Percentiles rank a stretch among this genome's conserved stretches.
Evolutionary conservation across 2,329 filamentous ascomycete genomes (phyloP).

Genomic region (Allantophomopsis lycopodina): DNA sequence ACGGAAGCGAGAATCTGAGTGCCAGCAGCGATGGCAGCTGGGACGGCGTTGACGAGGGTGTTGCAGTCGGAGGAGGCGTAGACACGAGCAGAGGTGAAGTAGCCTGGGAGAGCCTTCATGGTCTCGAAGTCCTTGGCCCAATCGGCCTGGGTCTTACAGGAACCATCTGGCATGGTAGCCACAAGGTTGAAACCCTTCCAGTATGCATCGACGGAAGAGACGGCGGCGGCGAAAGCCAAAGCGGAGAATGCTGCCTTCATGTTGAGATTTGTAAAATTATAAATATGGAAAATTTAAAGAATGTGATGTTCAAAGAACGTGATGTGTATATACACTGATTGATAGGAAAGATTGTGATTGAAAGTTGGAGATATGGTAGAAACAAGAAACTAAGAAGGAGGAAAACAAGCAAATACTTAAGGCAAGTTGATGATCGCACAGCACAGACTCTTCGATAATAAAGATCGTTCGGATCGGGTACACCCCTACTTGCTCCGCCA

Average conservation of each 20-base stretch:
- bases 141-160: conserved; percentile 53
- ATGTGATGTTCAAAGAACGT: neutral
- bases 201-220: conserved; percentile 20
- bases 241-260: conserved; percentile 13
- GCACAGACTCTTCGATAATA: too few species aligned
- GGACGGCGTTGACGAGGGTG: conserved; percentile 31
- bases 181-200: conserved; percentile 27
- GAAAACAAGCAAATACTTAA: too few species aligned
- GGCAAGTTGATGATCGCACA: too few species aligned
- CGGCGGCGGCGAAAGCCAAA: conserved; percentile 17
- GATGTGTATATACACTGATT: too few species aligned
- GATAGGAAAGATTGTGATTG: too few species aligned
- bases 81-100: conserved; percentile 44
- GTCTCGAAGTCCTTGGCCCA: conserved; percentile 51
- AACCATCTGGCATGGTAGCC: conserved; percentile 28
- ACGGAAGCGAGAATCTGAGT: conserved; percentile 50
- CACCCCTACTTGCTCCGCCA: too few species aligned
- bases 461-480: too few species aligned
- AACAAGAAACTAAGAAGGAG: too few species aligned
- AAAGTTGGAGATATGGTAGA: too few species aligned
- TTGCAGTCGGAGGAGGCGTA: conserved; percentile 44
- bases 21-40: conserved; percentile 45
- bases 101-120: conserved; percentile 30
- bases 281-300: conserved; percentile 1
- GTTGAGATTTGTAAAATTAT: neutral